phyloP scores from a whole-genome alignment of 768 basidiomycete genomes.

The Agaricus blazei region DNA sequence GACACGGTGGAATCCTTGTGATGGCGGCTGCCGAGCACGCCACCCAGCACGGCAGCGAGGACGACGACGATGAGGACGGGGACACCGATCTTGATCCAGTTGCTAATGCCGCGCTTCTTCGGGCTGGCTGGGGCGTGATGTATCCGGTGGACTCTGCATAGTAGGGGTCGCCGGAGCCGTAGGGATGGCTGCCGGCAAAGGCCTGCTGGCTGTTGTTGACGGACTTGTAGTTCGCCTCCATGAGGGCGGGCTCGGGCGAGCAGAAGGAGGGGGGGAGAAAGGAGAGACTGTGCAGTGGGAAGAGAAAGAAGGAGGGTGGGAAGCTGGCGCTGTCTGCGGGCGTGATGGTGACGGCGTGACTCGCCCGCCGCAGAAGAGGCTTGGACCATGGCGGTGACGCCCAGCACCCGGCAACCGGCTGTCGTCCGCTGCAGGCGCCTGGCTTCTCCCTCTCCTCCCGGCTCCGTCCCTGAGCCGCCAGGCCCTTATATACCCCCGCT shows the following conservation, averaged over 20 bases:
- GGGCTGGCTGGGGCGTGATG: constrained; percentile 41
- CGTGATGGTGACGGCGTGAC: constrained; percentile 1
- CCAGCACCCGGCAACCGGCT: neutral
- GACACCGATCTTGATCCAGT: constrained; percentile 73
- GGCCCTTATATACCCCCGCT: constrained; percentile 3
- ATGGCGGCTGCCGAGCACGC: constrained; percentile 68
- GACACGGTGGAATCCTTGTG: constrained; percentile 26
- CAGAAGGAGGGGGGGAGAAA: neutral
- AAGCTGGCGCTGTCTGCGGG: neutral
- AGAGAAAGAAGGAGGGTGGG: neutral
- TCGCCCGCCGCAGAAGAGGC: too few species aligned
- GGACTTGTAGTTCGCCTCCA: constrained; percentile 7
- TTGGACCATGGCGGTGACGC: too few species aligned
- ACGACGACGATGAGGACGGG: constrained; percentile 63
- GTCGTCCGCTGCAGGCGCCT: neutral
- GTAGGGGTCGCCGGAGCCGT: constrained; percentile 53
- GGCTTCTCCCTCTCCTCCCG: neutral
- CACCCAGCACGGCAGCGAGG: constrained; percentile 67
- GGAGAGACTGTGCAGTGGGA: neutral
- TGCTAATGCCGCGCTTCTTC: constrained; percentile 50
- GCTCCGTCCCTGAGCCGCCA: neutral
- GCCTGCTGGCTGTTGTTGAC: constrained; percentile 7
- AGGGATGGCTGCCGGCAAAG: constrained; percentile 1
- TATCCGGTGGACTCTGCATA: constrained; percentile 62
- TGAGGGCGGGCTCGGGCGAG: neutral